Base-by-base conservation (phyloP, 2,329 filamentous ascomycete genomes). In the Chaetomiaceae sp. region DNA sequence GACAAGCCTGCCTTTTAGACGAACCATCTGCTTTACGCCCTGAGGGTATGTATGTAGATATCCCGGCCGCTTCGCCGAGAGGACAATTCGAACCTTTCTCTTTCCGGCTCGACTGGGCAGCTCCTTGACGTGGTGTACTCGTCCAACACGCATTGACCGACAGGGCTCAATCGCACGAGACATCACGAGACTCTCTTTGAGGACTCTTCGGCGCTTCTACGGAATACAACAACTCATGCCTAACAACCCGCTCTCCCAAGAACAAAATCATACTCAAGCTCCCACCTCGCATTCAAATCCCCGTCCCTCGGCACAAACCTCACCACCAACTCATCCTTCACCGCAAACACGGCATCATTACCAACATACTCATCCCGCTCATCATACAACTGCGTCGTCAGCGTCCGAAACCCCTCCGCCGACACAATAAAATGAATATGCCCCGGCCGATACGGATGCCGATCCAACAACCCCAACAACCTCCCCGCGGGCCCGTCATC, bases 331-430 rank as follows among this genome's bases (percentile, higher is more conserved):
- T 66, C 68, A 25, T 71, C 65, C 64, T 73, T 73, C 15, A 74
- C 71, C 1, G 70, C 72, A 60, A 71, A 74, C 0, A 73, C 72
- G 0, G 68, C 63, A 56, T 74, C 72, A 29, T 69, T 66, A n/a
- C 60, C 56, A n/a, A 87, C 71, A 61, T 86, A 84, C 57, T 79
- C 73, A 65, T 81, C 77, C 45, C 75, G 71, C 44, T 75, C 71
- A 65, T 87, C 83, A 64, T 87, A 88, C 47, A 88, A 81, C 63
- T 89, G 84, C 0, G 85, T 88, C 0, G 85, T 87, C 44, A 95
- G 75, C 1, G 82, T 75, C 58, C 81, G 83, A 71, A 83, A 83
- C 14, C 77, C 78, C 3, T 75, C 75, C 23, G 74, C 72, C 6
- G 76, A 75, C 9, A 68, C 67, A 53, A 71, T 69, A 42, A 71